Conservation (phyloP, 345 rosid genomes). For the Trapa incisa region DNA sequence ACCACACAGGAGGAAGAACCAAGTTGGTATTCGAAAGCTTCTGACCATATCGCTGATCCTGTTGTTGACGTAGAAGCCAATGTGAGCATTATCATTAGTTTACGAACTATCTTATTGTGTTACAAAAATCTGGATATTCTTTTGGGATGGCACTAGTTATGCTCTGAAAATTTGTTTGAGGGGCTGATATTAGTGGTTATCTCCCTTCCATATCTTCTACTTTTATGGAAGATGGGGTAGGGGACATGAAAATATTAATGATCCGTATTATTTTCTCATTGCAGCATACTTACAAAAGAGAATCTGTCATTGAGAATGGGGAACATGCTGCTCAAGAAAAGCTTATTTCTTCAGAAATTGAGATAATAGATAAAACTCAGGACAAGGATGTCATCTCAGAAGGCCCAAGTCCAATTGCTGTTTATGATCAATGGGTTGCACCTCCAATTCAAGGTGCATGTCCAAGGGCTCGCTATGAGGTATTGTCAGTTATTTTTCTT, state of each 20-base stretch:
- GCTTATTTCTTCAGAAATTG: constrained; percentile 56
- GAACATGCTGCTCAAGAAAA: constrained; percentile 51
- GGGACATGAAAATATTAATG: not conserved
- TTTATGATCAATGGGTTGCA: constrained; percentile 83
- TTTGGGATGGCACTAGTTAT: not conserved
- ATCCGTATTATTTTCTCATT: constrained; percentile 3
- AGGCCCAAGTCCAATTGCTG: constrained; percentile 59
- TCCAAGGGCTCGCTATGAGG: constrained; percentile 97
- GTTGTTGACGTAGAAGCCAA: constrained; percentile 51
- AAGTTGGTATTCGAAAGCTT: constrained; percentile 89
- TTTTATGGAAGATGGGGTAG: not conserved
- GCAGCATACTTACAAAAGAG: constrained; percentile 50
- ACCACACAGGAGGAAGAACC: constrained; percentile 89
- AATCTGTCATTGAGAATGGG: constrained; percentile 48
- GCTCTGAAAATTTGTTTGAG: not conserved
- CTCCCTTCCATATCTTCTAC: not conserved
- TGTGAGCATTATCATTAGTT: constrained; percentile 33
- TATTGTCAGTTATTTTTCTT: constrained; percentile 20
- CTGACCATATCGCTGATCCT: constrained; percentile 54
- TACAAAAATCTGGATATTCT: not conserved
- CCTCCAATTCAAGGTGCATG: constrained; percentile 69
- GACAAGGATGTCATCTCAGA: constrained; percentile 92
- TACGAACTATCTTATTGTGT: not conserved
- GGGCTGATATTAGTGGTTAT: not conserved
- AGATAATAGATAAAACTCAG: constrained; percentile 48